Percentiles rank a stretch among this genome's conserved stretches.
phyloP scores from a whole-genome alignment of 352 stramenopile species.

The Globisporangium cystogenes region DNA sequence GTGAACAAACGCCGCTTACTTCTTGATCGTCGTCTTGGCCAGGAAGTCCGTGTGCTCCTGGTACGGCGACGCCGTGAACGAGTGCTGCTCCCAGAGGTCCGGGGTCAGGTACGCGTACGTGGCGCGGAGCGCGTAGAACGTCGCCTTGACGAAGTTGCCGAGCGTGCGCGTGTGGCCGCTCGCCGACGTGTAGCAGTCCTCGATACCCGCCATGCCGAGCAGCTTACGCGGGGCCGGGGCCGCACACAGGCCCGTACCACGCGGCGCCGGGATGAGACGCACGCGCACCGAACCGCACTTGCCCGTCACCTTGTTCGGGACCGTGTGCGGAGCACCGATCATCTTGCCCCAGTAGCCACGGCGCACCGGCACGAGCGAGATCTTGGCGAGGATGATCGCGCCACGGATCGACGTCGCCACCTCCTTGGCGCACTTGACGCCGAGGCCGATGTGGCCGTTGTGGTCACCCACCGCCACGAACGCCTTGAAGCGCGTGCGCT shows the following conservation, averaged over 20 bases:
- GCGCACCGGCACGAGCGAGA: conserved; percentile 97
- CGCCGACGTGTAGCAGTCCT: conserved; percentile 97
- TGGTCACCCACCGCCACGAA: conserved; percentile 99
- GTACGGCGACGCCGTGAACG: conserved; percentile 92
- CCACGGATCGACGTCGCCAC: conserved; percentile 99
- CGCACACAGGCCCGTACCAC: conserved; percentile 98
- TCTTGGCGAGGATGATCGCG: conserved; percentile 99
- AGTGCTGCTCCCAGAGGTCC: conserved; percentile 98
- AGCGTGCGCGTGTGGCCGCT: conserved; percentile 98
- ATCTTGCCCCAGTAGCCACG: conserved; percentile 99
- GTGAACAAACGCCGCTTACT: conserved; percentile 44
- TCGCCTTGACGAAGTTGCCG: conserved; percentile 99
- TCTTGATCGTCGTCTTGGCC: conserved; percentile 93
- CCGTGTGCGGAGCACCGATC: conserved; percentile 94
- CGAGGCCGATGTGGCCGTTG: conserved; percentile 98
- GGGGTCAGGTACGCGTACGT: conserved; percentile 99
- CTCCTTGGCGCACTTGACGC: conserved; percentile 99
- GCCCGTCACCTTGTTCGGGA: conserved; percentile 98
- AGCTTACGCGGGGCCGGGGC: conserved; percentile 98
- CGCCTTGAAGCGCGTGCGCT: conserved; percentile 99
- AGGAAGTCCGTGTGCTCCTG: conserved; percentile 99
- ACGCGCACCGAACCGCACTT: conserved; percentile 99
- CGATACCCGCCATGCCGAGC: conserved; percentile 97
- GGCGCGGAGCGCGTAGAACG: conserved; percentile 96
- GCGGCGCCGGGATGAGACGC: conserved; percentile 98